Percentiles rank a stretch among this genome's conserved stretches.
Evolutionary conservation across 345 rosid genomes (phyloP).

Genomic region (Sonneratia alba): DNA sequence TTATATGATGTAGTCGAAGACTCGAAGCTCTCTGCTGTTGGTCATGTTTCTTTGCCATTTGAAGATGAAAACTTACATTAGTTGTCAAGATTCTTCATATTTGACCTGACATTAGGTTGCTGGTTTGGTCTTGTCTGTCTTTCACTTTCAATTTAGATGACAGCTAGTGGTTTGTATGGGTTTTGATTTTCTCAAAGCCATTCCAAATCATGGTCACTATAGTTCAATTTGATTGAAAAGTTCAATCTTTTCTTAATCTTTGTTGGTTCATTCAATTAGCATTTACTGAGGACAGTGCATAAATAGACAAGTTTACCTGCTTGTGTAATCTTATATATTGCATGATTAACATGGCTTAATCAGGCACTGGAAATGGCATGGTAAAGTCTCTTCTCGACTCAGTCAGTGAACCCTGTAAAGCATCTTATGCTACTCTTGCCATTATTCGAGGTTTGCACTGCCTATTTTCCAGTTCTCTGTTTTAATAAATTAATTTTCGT

Average conservation of each 20-base stretch:
- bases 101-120: background rate
- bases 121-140: background rate
- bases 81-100: background rate
- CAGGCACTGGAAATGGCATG: slow-evolving; percentile 98
- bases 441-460: slow-evolving; percentile 64
- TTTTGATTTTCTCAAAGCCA: background rate
- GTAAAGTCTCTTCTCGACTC: slow-evolving; percentile 68
- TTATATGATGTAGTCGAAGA: background rate
- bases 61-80: background rate
- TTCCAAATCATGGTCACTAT: background rate
- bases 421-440: slow-evolving; percentile 55
- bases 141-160: background rate
- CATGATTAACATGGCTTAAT: background rate
- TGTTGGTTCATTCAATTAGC: background rate
- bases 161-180: background rate
- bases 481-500: slow-evolving; percentile 3
- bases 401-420: slow-evolving; percentile 61
- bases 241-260: background rate
- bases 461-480: slow-evolving; percentile 2
- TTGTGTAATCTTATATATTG: background rate
- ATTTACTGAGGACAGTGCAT: background rate
- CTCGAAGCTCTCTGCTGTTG: background rate
- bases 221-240: background rate
- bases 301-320: background rate
- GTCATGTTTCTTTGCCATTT: background rate